Percentiles rank a stretch among this genome's conserved stretches.
These are phyloP conservation scores for Colletotrichum cuscutae DNA, from an alignment of 2,329 filamentous ascomycete genomes.

Conservation along the genomic window DNA sequence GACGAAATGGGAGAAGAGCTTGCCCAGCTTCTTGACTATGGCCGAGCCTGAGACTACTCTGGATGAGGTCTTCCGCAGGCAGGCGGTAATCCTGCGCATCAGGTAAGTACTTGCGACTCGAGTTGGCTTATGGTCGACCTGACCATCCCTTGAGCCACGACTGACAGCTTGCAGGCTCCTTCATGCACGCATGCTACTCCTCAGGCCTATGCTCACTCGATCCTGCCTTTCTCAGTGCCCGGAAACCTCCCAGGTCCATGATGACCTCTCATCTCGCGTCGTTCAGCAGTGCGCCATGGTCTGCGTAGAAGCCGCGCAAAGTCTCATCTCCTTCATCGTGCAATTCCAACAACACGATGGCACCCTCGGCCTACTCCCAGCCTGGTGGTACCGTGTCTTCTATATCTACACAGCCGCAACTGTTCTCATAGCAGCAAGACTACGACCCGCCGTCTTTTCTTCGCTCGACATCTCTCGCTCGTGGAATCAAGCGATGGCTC, in stretches of 20 bases:
- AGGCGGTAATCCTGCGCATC: constrained; percentile 47
- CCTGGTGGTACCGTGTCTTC: constrained; percentile 52
- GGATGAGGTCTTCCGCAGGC: constrained; percentile 42
- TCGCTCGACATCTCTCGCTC: constrained; percentile 40
- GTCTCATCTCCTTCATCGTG: constrained; percentile 44
- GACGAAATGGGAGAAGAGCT: constrained; percentile 44
- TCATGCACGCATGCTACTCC: constrained; percentile 46
- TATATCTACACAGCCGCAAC: constrained; percentile 50
- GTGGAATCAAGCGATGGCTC: constrained; percentile 46
- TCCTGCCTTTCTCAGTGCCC: constrained; percentile 44
- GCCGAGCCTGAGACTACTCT: constrained; percentile 29
- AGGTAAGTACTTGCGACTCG: constrained; percentile 38
- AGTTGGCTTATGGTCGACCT: too few relatives aligned
- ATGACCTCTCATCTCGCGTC: constrained; percentile 42
- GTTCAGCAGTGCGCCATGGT: constrained; percentile 46
- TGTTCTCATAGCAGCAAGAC: constrained; percentile 47
- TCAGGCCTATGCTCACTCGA: constrained; percentile 45
- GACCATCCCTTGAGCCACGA: too few relatives aligned
- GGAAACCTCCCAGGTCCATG: constrained; percentile 25
- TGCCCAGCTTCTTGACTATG: constrained; percentile 41
- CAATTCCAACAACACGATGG: constrained; percentile 44
- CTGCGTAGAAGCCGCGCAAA: constrained; percentile 47
- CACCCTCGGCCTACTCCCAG: constrained; percentile 47
- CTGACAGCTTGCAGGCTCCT: constrained; percentile 40
- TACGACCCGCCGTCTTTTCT: constrained; percentile 46